Conservation (phyloP, 2,329 filamentous ascomycete genomes). For the Scopulariopsis brevicaulis region DNA sequence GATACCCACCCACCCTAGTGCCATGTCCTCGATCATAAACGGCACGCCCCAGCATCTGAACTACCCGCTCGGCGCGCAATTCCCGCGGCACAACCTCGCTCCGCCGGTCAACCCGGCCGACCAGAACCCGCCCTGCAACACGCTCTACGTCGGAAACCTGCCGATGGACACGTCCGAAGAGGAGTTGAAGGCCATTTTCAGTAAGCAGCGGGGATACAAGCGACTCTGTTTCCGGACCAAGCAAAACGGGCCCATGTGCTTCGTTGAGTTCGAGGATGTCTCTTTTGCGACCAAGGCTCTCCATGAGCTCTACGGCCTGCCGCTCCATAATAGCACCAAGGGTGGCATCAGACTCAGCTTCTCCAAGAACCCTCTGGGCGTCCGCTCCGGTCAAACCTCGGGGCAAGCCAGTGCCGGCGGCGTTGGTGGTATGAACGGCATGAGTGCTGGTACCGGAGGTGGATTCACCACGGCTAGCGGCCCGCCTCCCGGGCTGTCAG, state of each 20-base stretch:
- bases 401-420: slow-evolving; percentile 21
- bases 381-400: slow-evolving; percentile 64
- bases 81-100: slow-evolving; percentile 55
- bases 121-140: slow-evolving; percentile 96
- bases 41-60: slow-evolving; percentile 20
- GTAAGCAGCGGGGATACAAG: slow-evolving; percentile 89
- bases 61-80: slow-evolving; percentile 22
- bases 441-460: slow-evolving; percentile 39
- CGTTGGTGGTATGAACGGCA: slow-evolving; percentile 43
- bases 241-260: slow-evolving; percentile 94
- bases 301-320: slow-evolving; percentile 77
- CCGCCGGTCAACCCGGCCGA: slow-evolving; percentile 90
- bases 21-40: slow-evolving; percentile 44
- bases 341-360: slow-evolving; percentile 93
- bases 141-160: slow-evolving; percentile 93
- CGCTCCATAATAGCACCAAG: slow-evolving; percentile 83
- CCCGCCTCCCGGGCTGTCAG: slow-evolving; percentile 70
- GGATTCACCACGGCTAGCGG: slow-evolving; percentile 59
- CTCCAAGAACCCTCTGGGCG: slow-evolving; percentile 92
- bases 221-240: slow-evolving; percentile 91
- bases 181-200: slow-evolving; percentile 88
- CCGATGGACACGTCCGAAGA: slow-evolving; percentile 89
- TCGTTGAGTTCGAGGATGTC: slow-evolving; percentile 94
- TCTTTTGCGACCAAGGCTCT: slow-evolving; percentile 86
- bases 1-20: slow-evolving; percentile 19